Conservation (phyloP, 1,284 basidiomycete species). For the Uromyces viciae-fabae region DNA sequence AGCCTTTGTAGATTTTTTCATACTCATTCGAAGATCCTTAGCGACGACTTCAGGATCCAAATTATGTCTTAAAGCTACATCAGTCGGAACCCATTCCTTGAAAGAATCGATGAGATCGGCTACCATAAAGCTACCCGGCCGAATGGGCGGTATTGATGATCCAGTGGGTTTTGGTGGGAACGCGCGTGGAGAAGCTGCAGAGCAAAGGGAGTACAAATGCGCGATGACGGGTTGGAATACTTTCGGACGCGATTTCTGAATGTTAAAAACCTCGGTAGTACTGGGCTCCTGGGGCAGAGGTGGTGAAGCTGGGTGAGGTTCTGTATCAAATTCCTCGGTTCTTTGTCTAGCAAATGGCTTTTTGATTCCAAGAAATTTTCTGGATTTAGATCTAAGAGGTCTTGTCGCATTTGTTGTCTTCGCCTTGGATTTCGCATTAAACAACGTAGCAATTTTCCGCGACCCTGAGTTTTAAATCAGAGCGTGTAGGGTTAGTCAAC, state of each 20-base stretch:
- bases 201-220: constrained; percentile 31
- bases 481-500: not conserved
- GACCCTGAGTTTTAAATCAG: too few species aligned
- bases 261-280: constrained; percentile 29
- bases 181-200: not conserved
- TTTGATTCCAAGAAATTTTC: not conserved
- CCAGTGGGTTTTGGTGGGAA: constrained; percentile 28
- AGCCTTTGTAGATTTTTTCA: constrained; percentile 35
- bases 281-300: constrained; percentile 1
- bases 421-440: constrained; percentile 21
- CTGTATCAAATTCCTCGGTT: not conserved
- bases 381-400: not conserved
- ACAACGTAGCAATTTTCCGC: constrained; percentile 25
- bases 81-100: constrained; percentile 31
- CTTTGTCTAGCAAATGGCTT: not conserved
- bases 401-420: constrained; percentile 7
- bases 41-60: constrained; percentile 34
- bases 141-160: not conserved
- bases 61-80: constrained; percentile 36
- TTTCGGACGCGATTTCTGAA: constrained; percentile 33
- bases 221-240: constrained; percentile 41
- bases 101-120: constrained; percentile 29
- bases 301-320: constrained; percentile 23
- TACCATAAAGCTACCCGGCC: not conserved
- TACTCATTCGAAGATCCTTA: constrained; percentile 36